Conservation (phyloP, 345 rosid species). For the Odontarrhena argentea region DNA sequence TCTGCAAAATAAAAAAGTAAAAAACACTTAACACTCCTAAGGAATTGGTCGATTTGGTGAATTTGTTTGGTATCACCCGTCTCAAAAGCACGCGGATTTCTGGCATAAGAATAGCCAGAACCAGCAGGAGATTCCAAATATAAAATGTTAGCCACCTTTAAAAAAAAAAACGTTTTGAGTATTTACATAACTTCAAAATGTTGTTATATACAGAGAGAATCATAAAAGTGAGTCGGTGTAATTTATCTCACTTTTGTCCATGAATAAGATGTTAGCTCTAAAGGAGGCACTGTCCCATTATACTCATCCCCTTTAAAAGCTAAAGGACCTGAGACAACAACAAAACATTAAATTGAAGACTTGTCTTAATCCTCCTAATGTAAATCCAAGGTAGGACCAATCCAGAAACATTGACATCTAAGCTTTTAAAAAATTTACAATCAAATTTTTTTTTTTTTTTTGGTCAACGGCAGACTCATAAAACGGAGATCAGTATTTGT, state of each 20-base stretch:
- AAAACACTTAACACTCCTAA: slow-evolving; percentile 50
- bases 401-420: slow-evolving; percentile 7
- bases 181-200: slow-evolving; percentile 2
- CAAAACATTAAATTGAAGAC: neutral
- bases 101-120: slow-evolving; percentile 74
- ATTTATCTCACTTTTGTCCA: slow-evolving; percentile 60
- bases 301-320: slow-evolving; percentile 56
- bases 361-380: neutral
- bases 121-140: slow-evolving; percentile 78
- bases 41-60: slow-evolving; percentile 51
- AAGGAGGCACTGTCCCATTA: slow-evolving; percentile 68
- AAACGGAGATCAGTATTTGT: neutral
- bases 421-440: too few species aligned
- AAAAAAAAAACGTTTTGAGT: neutral
- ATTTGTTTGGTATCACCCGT: slow-evolving; percentile 57
- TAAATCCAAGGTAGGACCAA: neutral
- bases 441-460: too few species aligned
- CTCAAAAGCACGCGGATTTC: slow-evolving; percentile 38
- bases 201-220: neutral
- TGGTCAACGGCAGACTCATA: too few species aligned
- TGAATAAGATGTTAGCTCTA: slow-evolving; percentile 59
- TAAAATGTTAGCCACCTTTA: slow-evolving; percentile 65
- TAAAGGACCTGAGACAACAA: slow-evolving; percentile 59
- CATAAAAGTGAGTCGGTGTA: neutral
- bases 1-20: neutral